phyloP scores from a whole-genome alignment of 768 basidiomycete species.

The Pisolithus orientalis region DNA sequence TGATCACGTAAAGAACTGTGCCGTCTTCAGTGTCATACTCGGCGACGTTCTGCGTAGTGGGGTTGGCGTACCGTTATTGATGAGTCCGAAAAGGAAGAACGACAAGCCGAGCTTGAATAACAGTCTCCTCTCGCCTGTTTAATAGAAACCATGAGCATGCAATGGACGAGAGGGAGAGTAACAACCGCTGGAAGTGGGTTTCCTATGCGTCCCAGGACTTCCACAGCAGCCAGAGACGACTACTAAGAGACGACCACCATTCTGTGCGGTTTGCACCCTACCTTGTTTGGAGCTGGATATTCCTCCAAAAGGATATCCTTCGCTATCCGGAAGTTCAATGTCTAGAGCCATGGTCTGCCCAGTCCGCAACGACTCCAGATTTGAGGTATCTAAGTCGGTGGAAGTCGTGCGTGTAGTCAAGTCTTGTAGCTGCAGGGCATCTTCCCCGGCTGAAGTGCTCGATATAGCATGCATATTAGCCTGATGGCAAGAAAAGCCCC shows the following conservation, averaged over 20 bases:
- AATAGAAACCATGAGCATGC: constrained; percentile 11
- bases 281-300: constrained; percentile 13
- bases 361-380: constrained; percentile 6
- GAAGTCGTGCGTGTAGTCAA: constrained; percentile 1
- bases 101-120: constrained; percentile 45
- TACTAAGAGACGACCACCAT: constrained; percentile 8
- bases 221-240: constrained; percentile 1
- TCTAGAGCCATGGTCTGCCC: constrained; percentile 1
- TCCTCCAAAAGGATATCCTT: constrained; percentile 11
- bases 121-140: constrained; percentile 19
- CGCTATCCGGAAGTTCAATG: not conserved
- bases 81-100: constrained; percentile 88
- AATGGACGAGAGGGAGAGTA: not conserved
- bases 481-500: not conserved
- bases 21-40: not conserved
- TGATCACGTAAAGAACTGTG: constrained; percentile 89
- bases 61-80: constrained; percentile 70
- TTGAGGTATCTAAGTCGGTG: not conserved
- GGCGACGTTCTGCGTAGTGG: not conserved
- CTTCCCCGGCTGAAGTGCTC: not conserved
- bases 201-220: not conserved
- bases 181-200: constrained; percentile 16
- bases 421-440: constrained; percentile 15
- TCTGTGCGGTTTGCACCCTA: constrained; percentile 6
- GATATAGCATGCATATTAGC: not conserved